These are phyloP conservation scores for Solanum commersonii DNA, from an alignment of 257 asterid species.

Conservation along the genomic window DNA sequence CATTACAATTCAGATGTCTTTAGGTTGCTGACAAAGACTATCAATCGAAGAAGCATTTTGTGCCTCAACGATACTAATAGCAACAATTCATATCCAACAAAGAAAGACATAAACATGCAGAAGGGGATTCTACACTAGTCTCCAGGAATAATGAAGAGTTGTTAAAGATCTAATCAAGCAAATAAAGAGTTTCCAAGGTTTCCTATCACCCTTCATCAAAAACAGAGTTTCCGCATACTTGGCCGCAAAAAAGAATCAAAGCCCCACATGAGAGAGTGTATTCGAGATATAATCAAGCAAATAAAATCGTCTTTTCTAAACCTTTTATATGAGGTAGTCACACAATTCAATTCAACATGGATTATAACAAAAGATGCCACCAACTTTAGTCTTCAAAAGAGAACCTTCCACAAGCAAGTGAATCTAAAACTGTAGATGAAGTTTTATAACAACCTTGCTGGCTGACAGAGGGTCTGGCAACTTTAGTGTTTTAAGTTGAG, in stretches of 20 bases:
- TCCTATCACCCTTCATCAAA: background rate
- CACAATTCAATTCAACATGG: background rate
- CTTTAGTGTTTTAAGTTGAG: conserved; percentile 73
- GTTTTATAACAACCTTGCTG: conserved; percentile 48
- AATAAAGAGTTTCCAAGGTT: background rate
- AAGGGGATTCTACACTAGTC: background rate
- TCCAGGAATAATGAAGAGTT: background rate
- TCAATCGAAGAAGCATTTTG: background rate
- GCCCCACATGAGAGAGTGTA: background rate
- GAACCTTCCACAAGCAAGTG: background rate
- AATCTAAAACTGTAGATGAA: background rate
- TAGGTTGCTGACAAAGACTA: background rate
- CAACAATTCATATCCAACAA: background rate
- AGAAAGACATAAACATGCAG: background rate
- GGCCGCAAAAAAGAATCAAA: background rate
- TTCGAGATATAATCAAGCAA: background rate
- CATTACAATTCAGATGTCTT: background rate
- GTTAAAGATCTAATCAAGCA: background rate
- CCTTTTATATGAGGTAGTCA: background rate
- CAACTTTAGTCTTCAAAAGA: background rate
- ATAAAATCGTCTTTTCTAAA: background rate
- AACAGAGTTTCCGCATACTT: background rate
- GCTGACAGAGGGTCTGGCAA: conserved; percentile 82
- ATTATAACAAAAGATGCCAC: background rate
- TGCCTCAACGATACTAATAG: background rate